Conservation (phyloP, 306 rosid genomes). For the Carpinus viminea region DNA sequence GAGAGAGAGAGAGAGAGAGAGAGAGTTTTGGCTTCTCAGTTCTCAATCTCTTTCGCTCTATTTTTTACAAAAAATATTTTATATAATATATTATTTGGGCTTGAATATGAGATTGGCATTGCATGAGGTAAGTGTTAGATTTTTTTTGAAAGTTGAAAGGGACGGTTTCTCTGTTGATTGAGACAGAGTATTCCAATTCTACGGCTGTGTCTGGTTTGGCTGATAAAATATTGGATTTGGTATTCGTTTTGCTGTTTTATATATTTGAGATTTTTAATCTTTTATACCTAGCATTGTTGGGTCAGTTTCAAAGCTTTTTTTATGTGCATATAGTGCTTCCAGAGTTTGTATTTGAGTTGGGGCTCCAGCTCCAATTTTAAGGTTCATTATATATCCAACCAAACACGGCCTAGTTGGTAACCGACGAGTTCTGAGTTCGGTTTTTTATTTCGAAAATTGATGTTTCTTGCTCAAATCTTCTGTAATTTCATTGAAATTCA, state of each 20-base stretch:
- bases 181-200: background rate
- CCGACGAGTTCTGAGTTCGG: slow-evolving; percentile 9
- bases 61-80: background rate
- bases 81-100: background rate
- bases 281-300: background rate
- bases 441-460: slow-evolving; percentile 1
- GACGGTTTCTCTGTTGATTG: slow-evolving; percentile 1
- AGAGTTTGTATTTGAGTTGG: slow-evolving; percentile 9
- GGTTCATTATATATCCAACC: background rate
- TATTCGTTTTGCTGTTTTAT: slow-evolving; percentile 3
- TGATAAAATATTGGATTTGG: slow-evolving; percentile 3
- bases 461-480: slow-evolving; percentile 16
- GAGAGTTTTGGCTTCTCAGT: slow-evolving; percentile 16
- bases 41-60: slow-evolving; percentile 22
- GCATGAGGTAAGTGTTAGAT: slow-evolving; percentile 29
- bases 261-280: slow-evolving; percentile 22
- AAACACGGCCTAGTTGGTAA: slow-evolving; percentile 3
- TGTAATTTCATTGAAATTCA: slow-evolving; percentile 5
- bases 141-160: background rate
- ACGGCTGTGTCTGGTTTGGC: slow-evolving; percentile 19
- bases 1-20: slow-evolving; percentile 11
- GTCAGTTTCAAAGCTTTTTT: background rate
- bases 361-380: background rate
- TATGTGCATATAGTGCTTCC: background rate
- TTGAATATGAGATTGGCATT: slow-evolving; percentile 17